phyloP scores from a whole-genome alignment of 1,284 basidiomycete genomes.

The Cryptococcus hybrid region DNA sequence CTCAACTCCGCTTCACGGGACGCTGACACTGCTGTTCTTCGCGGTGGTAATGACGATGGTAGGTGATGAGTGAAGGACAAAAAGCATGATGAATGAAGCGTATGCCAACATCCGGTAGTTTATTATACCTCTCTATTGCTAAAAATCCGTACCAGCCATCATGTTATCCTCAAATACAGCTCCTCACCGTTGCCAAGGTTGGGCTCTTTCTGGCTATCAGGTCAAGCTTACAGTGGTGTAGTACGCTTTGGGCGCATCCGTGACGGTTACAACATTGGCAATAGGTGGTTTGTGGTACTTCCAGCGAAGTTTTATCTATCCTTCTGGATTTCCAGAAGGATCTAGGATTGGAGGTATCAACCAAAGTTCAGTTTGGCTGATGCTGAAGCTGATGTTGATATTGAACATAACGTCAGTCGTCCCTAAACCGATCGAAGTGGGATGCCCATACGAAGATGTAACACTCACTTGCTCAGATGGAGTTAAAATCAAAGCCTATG shows the following conservation, averaged over 20 bases:
- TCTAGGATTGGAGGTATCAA: conserved; percentile 61
- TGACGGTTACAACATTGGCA: conserved; percentile 37
- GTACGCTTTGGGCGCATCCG: conserved; percentile 24
- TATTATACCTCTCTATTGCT: no score
- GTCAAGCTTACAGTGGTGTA: no score
- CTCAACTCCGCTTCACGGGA: no score
- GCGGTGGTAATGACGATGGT: no score
- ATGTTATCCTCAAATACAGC: no score
- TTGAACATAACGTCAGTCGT: conserved; percentile 57
- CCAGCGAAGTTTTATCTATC: conserved; percentile 85
- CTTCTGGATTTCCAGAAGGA: conserved; percentile 77
- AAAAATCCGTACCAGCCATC: no score
- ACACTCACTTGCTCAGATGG: conserved; percentile 64
- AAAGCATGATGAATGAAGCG: no score
- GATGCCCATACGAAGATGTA: conserved; percentile 69
- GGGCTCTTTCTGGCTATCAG: no score
- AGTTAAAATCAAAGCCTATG: conserved; percentile 61
- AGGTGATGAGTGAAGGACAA: no score
- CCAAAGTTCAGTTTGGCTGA: not conserved
- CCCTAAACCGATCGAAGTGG: conserved; percentile 64
- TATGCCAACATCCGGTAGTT: no score
- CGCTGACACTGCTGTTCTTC: no score
- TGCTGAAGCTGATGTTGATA: not conserved
- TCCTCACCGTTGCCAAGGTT: no score
- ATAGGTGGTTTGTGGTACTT: conserved; percentile 76